Evolutionary conservation across 148 eudicot species (phyloP).

Genomic region (Rhododendron simsii): DNA sequence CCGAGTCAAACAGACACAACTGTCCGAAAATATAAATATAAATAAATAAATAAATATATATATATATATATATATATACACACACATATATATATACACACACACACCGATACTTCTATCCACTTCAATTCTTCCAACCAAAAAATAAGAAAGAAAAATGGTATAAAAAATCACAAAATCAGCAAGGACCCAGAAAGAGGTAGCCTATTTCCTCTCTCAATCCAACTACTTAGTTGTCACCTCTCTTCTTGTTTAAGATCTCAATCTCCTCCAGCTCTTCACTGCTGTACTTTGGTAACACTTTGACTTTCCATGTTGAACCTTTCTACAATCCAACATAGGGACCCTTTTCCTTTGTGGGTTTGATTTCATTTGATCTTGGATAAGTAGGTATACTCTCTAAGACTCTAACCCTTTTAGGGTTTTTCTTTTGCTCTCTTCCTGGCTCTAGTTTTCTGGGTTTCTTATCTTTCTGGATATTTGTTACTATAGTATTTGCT

Average conservation of each 20-base stretch:
- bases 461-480: background rate
- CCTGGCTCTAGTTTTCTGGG: background rate
- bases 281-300: background rate
- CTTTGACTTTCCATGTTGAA: slow-evolving; percentile 7
- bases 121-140: background rate
- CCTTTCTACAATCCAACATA: slow-evolving; percentile 5
- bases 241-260: background rate
- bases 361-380: slow-evolving; percentile 15
- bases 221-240: background rate
- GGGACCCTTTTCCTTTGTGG: slow-evolving; percentile 5
- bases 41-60: too few relatives aligned
- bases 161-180: background rate
- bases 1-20: slow-evolving; percentile 1
- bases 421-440: background rate
- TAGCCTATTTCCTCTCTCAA: slow-evolving; percentile 8
- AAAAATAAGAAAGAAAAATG: background rate
- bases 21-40: background rate
- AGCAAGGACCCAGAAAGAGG: background rate
- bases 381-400: background rate
- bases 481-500: background rate
- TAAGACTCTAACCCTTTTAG: background rate
- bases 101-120: background rate
- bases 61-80: too few relatives aligned
- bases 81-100: too few relatives aligned
- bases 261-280: background rate